Evolutionary conservation across 2,329 filamentous ascomycete species (phyloP), one percentile per base, ranked within the genome.

Genomic region (Trichoderma koningii): DNA sequence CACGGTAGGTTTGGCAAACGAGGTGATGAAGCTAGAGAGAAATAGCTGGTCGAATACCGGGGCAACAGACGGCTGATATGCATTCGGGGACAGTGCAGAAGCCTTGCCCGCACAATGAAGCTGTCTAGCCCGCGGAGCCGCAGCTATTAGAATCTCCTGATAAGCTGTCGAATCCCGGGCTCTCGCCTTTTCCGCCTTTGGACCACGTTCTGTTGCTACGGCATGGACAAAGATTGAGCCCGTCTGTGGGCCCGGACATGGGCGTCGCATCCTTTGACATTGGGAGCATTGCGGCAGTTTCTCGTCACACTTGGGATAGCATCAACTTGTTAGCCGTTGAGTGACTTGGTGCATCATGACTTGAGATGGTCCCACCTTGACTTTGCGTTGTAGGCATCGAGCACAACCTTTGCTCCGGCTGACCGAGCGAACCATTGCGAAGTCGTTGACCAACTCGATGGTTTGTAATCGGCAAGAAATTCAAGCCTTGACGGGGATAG

Each of bases 251-350:
- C 59, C 59, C 2, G 59, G 59, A 23, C 59, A 62, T 7, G 38
- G 38, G 15, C 48, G 48, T 15, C 59, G 59, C 41, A 53, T 62
- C 7, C 59, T 38, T 19, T 62, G 47, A 23, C 59, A 62, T 28
- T 62, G 59, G 2, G 59, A 62, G 42, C 48, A 62, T 50, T 62
- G 59, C 9, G 59, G 59, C 23, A 53, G 59, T 12, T 62, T 62
- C 51, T 53, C 48, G 44, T 62, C 59, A 38, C 59, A 62, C 48
- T 62, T 30, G 12, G 1, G 15, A 45, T 14, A 42, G 34, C 50
- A 19, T 42, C 48, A 53, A 47, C 7, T 5, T 21, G 34, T 53
- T 26, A 45, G 28, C 23, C 17, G 47, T 19, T 14, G 7, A 21
- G 19, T 21, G 9, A 10, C 34, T 23, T 23, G 21, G 41, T n/a